These are phyloP conservation scores for Psilocybe subaeruginosa DNA, from an alignment of 768 basidiomycete species.

Conservation along the genomic window DNA sequence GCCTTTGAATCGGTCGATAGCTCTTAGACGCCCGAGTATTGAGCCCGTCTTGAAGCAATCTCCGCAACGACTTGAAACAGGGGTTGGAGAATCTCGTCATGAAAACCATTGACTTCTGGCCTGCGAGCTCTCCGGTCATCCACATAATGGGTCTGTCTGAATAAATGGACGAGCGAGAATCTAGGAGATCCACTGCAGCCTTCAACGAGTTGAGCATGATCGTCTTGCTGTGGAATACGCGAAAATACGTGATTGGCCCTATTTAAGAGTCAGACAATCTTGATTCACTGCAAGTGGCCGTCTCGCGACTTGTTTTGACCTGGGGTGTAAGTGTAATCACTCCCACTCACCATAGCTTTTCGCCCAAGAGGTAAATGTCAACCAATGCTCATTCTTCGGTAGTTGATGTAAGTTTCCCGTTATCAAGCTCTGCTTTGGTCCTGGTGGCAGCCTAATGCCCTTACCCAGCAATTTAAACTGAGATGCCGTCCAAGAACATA, in stretches of 20 bases:
- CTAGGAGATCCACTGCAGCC: conserved; percentile 48
- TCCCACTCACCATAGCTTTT: conserved; percentile 20
- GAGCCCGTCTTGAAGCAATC: conserved; percentile 39
- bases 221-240: conserved; percentile 35
- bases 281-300: no score
- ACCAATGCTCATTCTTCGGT: conserved; percentile 18
- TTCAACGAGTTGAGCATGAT: conserved; percentile 49
- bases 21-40: conserved; percentile 34
- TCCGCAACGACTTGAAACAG: conserved; percentile 38
- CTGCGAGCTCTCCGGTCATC: conserved; percentile 35
- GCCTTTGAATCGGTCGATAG: conserved; percentile 33
- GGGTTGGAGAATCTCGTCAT: conserved; percentile 29
- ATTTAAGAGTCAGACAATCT: not conserved
- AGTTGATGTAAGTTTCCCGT: conserved; percentile 30
- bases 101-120: conserved; percentile 33
- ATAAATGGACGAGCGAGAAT: conserved; percentile 48
- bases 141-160: conserved; percentile 45
- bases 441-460: conserved; percentile 26
- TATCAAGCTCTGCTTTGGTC: conserved; percentile 25
- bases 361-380: conserved; percentile 21
- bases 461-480: not conserved
- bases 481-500: not conserved
- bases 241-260: conserved; percentile 46
- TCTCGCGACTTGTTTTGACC: no score
- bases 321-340: not conserved